Percentiles rank a stretch among this genome's conserved stretches.
Evolutionary conservation across 768 basidiomycete genomes (phyloP).

Genomic region (Russula sp.): DNA sequence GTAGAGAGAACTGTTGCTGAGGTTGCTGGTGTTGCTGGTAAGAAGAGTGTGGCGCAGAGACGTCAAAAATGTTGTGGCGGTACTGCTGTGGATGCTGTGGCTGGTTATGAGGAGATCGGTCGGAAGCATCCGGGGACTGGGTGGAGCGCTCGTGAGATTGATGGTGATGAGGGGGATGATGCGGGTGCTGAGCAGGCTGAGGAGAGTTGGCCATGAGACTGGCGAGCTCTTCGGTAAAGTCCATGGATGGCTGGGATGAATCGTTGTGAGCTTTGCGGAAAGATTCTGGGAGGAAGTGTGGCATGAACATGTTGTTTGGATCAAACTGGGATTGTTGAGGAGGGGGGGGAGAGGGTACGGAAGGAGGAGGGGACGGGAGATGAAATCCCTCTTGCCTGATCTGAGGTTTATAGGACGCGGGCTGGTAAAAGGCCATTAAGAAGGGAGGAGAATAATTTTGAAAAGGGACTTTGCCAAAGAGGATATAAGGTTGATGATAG

Average conservation of each 20-base stretch:
- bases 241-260: slow-evolving; percentile 28
- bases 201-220: slow-evolving; percentile 41
- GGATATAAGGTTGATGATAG: neutral
- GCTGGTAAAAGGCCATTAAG: slow-evolving; percentile 32
- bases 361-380: slow-evolving; percentile 40
- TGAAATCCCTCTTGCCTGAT: slow-evolving; percentile 74
- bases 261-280: slow-evolving; percentile 46
- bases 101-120: slow-evolving; percentile 26
- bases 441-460: neutral
- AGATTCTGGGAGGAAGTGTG: slow-evolving; percentile 45
- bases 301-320: slow-evolving; percentile 37
- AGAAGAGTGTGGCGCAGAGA: slow-evolving; percentile 40
- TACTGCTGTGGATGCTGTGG: slow-evolving; percentile 23
- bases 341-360: slow-evolving; percentile 27
- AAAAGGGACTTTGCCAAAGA: neutral
- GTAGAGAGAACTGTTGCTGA: slow-evolving; percentile 28
- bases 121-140: slow-evolving; percentile 27
- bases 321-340: slow-evolving; percentile 24
- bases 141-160: slow-evolving; percentile 38
- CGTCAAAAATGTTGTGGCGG: slow-evolving; percentile 55
- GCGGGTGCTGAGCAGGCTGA: slow-evolving; percentile 19
- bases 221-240: slow-evolving; percentile 65
- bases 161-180: slow-evolving; percentile 26
- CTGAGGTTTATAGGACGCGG: slow-evolving; percentile 45
- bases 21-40: slow-evolving; percentile 30